Conservation (phyloP, 371 early-diverging fungal species). For the Basidiobolus meristosporus region DNA sequence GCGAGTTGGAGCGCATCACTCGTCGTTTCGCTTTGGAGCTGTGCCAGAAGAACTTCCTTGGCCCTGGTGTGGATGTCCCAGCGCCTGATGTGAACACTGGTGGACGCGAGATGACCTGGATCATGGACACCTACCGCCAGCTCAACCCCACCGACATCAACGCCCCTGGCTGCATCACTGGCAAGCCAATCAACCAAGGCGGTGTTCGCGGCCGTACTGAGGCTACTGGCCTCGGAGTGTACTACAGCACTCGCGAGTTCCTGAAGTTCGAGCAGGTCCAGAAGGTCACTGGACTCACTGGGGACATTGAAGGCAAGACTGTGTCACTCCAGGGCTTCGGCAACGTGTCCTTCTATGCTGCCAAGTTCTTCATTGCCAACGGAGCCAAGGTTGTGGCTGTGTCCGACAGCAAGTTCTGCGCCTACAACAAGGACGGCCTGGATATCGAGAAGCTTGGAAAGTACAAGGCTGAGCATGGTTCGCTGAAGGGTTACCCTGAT, state of each 20-base stretch:
- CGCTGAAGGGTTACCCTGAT: conserved; percentile 47
- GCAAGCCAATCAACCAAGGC: conserved; percentile 71
- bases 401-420: conserved; percentile 51
- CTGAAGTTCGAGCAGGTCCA: conserved; percentile 62
- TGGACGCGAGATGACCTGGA: conserved; percentile 80
- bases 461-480: conserved; percentile 36
- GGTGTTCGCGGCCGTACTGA: conserved; percentile 83
- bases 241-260: conserved; percentile 74
- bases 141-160: conserved; percentile 69
- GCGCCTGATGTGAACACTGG: conserved; percentile 86
- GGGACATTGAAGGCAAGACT: conserved; percentile 36
- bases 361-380: conserved; percentile 71
- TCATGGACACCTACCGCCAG: conserved; percentile 79
- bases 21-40: conserved; percentile 78
- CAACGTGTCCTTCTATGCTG: conserved; percentile 79
- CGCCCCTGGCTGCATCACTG: conserved; percentile 73
- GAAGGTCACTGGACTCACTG: conserved; percentile 42
- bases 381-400: conserved; percentile 66
- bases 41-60: conserved; percentile 77
- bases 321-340: conserved; percentile 81
- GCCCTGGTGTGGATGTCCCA: conserved; percentile 23
- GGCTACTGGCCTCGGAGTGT: conserved; percentile 79
- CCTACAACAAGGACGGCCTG: conserved; percentile 49
- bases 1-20: conserved; percentile 72
- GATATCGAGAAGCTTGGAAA: conserved; percentile 47